phyloP scores from a whole-genome alignment of 2,329 filamentous ascomycete genomes.

The Aspergillus sp. region DNA sequence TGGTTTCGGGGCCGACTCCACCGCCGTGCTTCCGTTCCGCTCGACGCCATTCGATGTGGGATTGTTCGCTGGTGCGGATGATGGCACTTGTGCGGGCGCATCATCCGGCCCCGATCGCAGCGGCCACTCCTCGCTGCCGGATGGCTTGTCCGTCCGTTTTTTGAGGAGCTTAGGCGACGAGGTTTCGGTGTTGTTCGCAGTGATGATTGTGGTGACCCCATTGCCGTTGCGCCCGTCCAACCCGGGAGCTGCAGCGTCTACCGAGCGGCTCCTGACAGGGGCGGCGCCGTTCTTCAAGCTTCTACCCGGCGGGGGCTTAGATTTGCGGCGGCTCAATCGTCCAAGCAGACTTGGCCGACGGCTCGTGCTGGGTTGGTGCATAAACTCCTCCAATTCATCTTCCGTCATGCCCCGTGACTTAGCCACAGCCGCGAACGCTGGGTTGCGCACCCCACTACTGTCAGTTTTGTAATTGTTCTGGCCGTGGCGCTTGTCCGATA shows the following conservation, averaged over 20 bases:
- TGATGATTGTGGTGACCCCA: conserved; percentile 19
- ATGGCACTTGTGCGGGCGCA: neutral
- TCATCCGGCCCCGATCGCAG: conserved; percentile 16
- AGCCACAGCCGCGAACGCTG: conserved; percentile 34
- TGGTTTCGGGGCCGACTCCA: neutral
- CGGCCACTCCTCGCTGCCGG: conserved; percentile 26
- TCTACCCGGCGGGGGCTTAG: conserved; percentile 37
- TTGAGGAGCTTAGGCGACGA: conserved; percentile 29
- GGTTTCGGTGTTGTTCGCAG: conserved; percentile 16
- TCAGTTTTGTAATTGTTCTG: neutral
- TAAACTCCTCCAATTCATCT: conserved; percentile 33
- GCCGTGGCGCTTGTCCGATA: neutral
- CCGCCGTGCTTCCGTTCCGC: conserved; percentile 7
- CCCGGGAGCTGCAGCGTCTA: conserved; percentile 22
- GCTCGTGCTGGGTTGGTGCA: conserved; percentile 28
- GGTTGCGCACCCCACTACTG: conserved; percentile 18
- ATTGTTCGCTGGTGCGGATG: conserved; percentile 4
- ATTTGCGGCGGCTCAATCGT: conserved; percentile 31
- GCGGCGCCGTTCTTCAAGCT: neutral
- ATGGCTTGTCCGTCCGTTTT: conserved; percentile 23
- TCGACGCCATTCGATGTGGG: conserved; percentile 14
- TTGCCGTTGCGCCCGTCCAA: conserved; percentile 10
- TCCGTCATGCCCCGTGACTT: conserved; percentile 58
- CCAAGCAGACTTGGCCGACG: conserved; percentile 32
- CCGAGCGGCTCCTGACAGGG: conserved; percentile 17